Percentiles rank a stretch among this genome's conserved stretches.
Evolutionary conservation across 345 rosid genomes (phyloP).

Genomic region (Hibiscus mutabilis): DNA sequence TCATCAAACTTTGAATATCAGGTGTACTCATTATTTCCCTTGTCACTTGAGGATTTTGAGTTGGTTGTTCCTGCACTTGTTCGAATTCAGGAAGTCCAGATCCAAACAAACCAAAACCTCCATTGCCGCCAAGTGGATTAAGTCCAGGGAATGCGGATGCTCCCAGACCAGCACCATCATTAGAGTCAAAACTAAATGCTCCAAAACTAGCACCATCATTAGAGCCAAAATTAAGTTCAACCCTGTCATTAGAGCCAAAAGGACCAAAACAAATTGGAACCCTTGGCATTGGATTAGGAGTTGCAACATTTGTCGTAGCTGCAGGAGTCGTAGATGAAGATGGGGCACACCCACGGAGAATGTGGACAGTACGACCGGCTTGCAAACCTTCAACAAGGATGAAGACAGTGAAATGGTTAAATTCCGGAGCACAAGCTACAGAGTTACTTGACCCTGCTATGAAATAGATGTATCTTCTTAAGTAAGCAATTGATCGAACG

Average conservation of each 20-base stretch:
- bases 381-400: constrained; percentile 50
- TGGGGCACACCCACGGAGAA: constrained; percentile 68
- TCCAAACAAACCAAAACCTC: constrained; percentile 49
- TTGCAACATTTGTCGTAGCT: constrained; percentile 36
- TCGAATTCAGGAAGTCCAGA: too few species aligned
- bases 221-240: too few species aligned
- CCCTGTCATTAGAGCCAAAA: too few species aligned
- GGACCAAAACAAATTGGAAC: too few species aligned
- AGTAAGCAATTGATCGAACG: too few species aligned
- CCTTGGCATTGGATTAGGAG: constrained; percentile 33
- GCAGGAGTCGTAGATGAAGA: constrained; percentile 30
- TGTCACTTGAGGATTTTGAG: constrained; percentile 68
- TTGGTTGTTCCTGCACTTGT: constrained; percentile 69
- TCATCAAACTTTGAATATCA: constrained; percentile 70
- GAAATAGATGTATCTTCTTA: too few species aligned
- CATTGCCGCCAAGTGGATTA: constrained; percentile 46
- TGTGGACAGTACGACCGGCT: constrained; percentile 84
- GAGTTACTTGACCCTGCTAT: too few species aligned
- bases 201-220: too few species aligned
- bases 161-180: constrained; percentile 47
- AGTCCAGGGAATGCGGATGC: constrained; percentile 69
- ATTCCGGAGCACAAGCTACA: too few species aligned
- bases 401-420: neutral
- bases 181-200: constrained; percentile 43
- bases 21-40: constrained; percentile 86